Evolutionary conservation across 108 stramenopile species (phyloP).

Genomic region (Seminavis robusta): DNA sequence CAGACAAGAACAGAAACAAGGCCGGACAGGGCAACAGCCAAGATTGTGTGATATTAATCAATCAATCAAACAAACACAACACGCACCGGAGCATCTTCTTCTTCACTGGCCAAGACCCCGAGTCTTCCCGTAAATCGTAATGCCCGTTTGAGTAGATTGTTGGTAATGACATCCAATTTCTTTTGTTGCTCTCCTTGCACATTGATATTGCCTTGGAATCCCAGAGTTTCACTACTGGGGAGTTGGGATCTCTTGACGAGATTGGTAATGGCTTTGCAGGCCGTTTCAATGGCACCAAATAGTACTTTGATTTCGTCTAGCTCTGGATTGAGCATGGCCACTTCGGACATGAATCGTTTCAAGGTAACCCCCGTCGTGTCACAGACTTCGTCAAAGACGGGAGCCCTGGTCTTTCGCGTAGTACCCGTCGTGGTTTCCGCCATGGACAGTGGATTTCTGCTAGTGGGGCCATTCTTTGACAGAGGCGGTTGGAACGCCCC

Average conservation of each 20-base stretch:
- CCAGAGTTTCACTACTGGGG: constrained; percentile 59
- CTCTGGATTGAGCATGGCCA: constrained; percentile 68
- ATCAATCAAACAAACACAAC: constrained; percentile 6
- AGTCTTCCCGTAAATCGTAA: constrained; percentile 83
- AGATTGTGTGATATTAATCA: no score
- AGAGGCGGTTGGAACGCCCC: no score
- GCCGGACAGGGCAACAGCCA: no score
- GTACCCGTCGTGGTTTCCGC: no score
- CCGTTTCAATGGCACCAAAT: constrained; percentile 80
- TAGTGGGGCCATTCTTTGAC: no score
- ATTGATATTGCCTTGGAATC: constrained; percentile 76
- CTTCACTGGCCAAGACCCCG: constrained; percentile 74
- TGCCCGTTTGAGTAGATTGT: constrained; percentile 92
- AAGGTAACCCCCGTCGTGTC: constrained; percentile 68
- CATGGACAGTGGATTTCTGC: no score
- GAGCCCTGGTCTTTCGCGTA: no score
- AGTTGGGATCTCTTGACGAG: constrained; percentile 63
- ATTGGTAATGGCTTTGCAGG: constrained; percentile 76
- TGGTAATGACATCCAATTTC: constrained; percentile 95
- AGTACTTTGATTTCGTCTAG: constrained; percentile 60
- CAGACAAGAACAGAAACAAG: no score
- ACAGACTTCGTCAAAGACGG: constrained; percentile 74
- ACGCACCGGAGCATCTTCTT: constrained; percentile 77
- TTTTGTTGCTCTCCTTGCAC: constrained; percentile 85
- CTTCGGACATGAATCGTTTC: constrained; percentile 66